These are phyloP conservation scores for Alloteropsis semialata DNA, from an alignment of 176 grass and related monocot species.

Conservation along the genomic window DNA sequence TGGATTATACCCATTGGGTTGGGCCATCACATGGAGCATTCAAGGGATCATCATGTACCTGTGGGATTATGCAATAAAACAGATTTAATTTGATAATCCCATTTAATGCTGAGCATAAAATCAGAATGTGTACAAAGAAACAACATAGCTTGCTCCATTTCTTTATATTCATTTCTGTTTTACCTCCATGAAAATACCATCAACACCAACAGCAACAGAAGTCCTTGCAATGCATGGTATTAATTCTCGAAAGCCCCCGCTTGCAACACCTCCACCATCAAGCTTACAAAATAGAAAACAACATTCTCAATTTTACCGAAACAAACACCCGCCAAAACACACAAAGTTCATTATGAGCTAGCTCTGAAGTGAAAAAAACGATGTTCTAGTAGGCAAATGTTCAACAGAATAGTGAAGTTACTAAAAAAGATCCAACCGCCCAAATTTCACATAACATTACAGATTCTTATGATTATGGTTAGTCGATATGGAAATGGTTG, in stretches of 20 bases:
- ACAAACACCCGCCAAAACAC: constrained; percentile 7
- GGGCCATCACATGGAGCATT: constrained; percentile 91
- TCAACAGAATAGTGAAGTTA: not conserved
- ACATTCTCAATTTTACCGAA: not conserved
- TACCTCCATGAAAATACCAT: constrained; percentile 99
- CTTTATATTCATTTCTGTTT: not conserved
- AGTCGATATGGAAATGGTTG: not conserved
- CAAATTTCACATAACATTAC: not conserved
- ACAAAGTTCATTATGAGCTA: not conserved
- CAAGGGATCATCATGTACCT: constrained; percentile 94
- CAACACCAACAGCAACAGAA: constrained; percentile 84
- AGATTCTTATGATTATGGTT: not conserved
- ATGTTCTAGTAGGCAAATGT: constrained; percentile 8
- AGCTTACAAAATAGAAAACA: constrained; percentile 56
- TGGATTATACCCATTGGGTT: constrained; percentile 79
- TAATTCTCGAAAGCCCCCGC: constrained; percentile 82
- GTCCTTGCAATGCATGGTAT: constrained; percentile 97
- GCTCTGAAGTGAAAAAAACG: not conserved
- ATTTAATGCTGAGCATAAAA: not conserved
- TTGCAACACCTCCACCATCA: constrained; percentile 93
- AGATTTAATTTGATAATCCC: not conserved
- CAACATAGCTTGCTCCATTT: not conserved
- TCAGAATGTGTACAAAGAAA: not conserved
- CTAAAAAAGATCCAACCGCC: not conserved
- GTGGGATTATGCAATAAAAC: not conserved